Conservation (phyloP, 2,329 filamentous ascomycete genomes). For the Colletotrichum coccodes region DNA sequence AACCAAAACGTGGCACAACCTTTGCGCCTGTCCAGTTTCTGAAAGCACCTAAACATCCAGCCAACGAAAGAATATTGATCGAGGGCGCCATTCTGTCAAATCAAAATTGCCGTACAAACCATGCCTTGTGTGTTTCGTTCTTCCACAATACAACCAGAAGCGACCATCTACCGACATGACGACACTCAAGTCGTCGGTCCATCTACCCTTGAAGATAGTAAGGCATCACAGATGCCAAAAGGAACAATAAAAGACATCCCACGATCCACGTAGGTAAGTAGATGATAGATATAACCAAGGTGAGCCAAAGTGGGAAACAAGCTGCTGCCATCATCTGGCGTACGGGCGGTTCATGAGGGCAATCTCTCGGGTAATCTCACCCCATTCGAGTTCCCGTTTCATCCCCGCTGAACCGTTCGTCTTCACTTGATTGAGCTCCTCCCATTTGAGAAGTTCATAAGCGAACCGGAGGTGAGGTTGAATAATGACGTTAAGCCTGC, state of each 20-base stretch:
- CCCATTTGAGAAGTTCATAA: conserved; percentile 96
- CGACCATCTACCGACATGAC: neutral
- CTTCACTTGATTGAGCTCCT: conserved; percentile 75
- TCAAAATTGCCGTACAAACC: neutral
- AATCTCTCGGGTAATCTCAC: conserved; percentile 87
- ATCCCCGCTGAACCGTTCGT: conserved; percentile 51
- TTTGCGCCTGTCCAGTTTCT: neutral
- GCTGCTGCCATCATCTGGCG: conserved; percentile 63
- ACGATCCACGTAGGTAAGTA: conserved; percentile 3
- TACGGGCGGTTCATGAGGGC: conserved; percentile 97
- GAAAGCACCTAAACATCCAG: neutral
- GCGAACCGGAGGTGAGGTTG: conserved; percentile 95
- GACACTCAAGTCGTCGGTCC: neutral
- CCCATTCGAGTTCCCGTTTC: conserved; percentile 90
- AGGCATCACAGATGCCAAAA: neutral
- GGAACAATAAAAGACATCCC: neutral
- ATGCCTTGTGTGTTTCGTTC: neutral
- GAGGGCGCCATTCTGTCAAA: conserved; percentile 3
- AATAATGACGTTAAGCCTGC: conserved; percentile 96
- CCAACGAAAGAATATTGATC: neutral
- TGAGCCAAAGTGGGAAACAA: neutral
- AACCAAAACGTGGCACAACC: neutral
- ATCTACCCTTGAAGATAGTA: neutral
- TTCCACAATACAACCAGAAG: neutral
- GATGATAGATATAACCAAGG: neutral